These are phyloP conservation scores for Silene noctiflora DNA, from an alignment of 179 eudicot species.

Conservation along the genomic window DNA sequence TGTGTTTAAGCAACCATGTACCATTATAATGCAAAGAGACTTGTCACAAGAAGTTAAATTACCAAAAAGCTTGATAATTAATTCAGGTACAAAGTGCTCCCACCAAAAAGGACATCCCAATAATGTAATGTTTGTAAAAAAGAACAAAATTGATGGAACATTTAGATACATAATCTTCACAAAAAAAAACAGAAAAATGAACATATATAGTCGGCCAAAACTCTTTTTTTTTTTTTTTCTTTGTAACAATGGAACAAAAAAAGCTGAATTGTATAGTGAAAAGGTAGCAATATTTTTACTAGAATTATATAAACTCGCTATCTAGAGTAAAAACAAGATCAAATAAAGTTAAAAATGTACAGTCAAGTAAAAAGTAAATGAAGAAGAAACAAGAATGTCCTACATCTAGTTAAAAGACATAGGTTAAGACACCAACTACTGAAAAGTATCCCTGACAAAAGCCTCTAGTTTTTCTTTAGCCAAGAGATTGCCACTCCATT, in stretches of 20 bases:
- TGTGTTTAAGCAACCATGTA: no score
- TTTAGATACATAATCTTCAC: background rate
- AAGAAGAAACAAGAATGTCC: slow-evolving; percentile 7
- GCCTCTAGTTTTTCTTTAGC: background rate
- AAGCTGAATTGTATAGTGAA: background rate
- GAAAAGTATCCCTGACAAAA: background rate
- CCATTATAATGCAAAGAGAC: background rate
- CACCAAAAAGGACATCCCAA: background rate
- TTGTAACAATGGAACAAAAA: background rate
- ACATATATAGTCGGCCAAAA: background rate
- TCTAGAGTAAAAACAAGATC: background rate
- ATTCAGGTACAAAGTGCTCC: background rate
- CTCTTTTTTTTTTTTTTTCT: background rate
- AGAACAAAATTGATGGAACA: background rate
- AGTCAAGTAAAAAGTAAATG: background rate
- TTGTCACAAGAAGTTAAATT: background rate
- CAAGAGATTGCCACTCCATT: background rate
- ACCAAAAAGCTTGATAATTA: background rate
- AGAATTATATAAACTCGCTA: background rate
- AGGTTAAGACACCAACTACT: background rate
- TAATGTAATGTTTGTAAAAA: background rate
- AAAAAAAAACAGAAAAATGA: background rate
- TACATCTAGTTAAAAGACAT: background rate
- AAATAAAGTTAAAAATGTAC: background rate
- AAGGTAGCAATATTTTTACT: background rate